Percentiles rank a stretch among this genome's conserved stretches.
These are phyloP conservation scores for Albizia julibrissin DNA, from an alignment of 306 rosid species.

Conservation along the genomic window DNA sequence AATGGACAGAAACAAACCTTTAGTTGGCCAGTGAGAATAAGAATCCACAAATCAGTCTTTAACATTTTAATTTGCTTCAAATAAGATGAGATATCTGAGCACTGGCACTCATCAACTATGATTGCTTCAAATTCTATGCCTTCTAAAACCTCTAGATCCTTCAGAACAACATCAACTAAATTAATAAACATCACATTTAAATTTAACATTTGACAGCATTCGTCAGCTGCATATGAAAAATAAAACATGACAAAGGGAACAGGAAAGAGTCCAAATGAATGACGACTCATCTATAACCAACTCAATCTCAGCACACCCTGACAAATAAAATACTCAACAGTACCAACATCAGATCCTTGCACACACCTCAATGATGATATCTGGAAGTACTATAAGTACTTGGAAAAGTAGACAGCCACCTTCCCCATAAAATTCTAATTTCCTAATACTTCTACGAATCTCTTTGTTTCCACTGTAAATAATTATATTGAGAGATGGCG, in stretches of 20 bases:
- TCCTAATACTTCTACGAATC: slow-evolving; percentile 47
- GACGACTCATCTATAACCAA: slow-evolving; percentile 21
- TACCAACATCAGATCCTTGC: slow-evolving; percentile 18
- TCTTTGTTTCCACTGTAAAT: slow-evolving; percentile 61
- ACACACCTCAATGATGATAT: slow-evolving; percentile 55
- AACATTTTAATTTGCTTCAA: slow-evolving; percentile 48
- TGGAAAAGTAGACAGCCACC: slow-evolving; percentile 45
- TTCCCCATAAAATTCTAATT: slow-evolving; percentile 53
- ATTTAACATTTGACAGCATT: neutral
- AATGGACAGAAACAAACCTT: slow-evolving; percentile 56
- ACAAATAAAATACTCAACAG: slow-evolving; percentile 4
- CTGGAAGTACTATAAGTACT: slow-evolving; percentile 57
- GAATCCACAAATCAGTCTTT: slow-evolving; percentile 50
- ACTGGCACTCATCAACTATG: slow-evolving; percentile 61
- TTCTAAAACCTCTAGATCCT: slow-evolving; percentile 59
- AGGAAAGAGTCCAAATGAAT: slow-evolving; percentile 26
- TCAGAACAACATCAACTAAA: slow-evolving; percentile 22
- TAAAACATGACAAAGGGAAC: neutral
- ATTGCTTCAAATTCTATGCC: slow-evolving; percentile 60
- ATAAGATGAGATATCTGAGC: slow-evolving; percentile 41
- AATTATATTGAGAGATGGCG: slow-evolving; percentile 53
- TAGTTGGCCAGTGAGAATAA: slow-evolving; percentile 46
- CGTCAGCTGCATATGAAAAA: neutral
- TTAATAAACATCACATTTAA: slow-evolving; percentile 9
- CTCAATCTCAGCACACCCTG: neutral